These are phyloP conservation scores for Wickerhamiella infanticola DNA, from an alignment of 1,139 yeast species.

Conservation along the genomic window DNA sequence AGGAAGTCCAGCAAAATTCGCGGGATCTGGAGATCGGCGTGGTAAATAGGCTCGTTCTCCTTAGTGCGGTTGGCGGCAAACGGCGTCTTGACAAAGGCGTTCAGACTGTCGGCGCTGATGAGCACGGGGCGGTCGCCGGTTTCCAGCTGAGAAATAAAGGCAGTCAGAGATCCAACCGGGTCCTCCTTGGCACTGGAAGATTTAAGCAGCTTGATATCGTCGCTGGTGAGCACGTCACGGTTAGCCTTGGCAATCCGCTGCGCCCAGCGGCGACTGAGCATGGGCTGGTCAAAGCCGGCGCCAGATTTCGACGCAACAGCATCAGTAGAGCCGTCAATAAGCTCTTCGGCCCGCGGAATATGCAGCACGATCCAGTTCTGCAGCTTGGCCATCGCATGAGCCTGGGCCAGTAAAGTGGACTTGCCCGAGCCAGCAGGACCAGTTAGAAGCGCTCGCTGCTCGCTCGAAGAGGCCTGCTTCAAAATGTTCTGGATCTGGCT, in stretches of 20 bases:
- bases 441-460: constrained; percentile 28
- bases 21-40: constrained; percentile 54
- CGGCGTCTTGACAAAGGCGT: constrained; percentile 43
- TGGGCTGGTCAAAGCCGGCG: constrained; percentile 54
- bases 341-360: constrained; percentile 43
- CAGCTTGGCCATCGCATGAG: constrained; percentile 42
- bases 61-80: constrained; percentile 47
- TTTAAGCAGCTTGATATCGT: constrained; percentile 1
- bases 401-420: constrained; percentile 56
- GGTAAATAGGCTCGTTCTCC: constrained; percentile 42
- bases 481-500: constrained; percentile 21
- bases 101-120: constrained; percentile 61
- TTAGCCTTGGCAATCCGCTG: constrained; percentile 45
- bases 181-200: not conserved
- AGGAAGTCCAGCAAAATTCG: constrained; percentile 39
- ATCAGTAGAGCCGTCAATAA: constrained; percentile 59
- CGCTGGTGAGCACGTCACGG: constrained; percentile 29
- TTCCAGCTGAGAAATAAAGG: constrained; percentile 35
- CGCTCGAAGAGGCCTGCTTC: constrained; percentile 18
- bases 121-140: constrained; percentile 32
- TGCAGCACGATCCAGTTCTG: constrained; percentile 46
- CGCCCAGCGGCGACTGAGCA: constrained; percentile 51
- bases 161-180: not conserved
- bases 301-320: constrained; percentile 33
- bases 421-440: constrained; percentile 78